Percentiles rank a stretch among this genome's conserved stretches.
Evolutionary conservation across 441 rosid species (phyloP).

Genomic region (Bocquillonia castaneifolia): DNA sequence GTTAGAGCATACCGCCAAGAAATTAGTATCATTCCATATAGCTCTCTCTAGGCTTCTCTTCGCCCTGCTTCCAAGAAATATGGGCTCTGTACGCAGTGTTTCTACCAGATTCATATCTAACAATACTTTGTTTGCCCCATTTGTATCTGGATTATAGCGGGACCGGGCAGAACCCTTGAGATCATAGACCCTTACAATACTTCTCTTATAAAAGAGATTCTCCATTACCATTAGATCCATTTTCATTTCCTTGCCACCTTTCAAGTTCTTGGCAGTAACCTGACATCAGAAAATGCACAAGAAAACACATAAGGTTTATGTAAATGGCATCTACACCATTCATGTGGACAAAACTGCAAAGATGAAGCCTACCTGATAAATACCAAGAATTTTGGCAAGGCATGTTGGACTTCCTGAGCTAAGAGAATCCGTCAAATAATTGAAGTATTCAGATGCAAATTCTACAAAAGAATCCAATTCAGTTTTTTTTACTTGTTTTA

Average conservation of each 20-base stretch:
- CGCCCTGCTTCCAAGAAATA: slow-evolving; percentile 85
- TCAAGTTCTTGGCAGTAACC: slow-evolving; percentile 70
- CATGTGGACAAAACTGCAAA: background rate
- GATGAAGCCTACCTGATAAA: slow-evolving; percentile 69
- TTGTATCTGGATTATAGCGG: slow-evolving; percentile 72
- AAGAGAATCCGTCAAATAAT: slow-evolving; percentile 65
- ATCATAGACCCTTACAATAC: slow-evolving; percentile 64
- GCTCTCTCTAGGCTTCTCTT: slow-evolving; percentile 89
- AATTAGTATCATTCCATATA: slow-evolving; percentile 84
- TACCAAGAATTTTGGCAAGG: slow-evolving; percentile 92
- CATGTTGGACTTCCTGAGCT: slow-evolving; percentile 81
- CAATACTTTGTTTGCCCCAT: slow-evolving; percentile 66
- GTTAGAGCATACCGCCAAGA: slow-evolving; percentile 70
- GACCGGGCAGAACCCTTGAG: slow-evolving; percentile 84
- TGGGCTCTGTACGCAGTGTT: slow-evolving; percentile 71
- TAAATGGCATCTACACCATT: background rate
- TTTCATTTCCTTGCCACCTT: slow-evolving; percentile 83
- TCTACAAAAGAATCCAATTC: slow-evolving; percentile 86
- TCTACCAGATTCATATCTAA: slow-evolving; percentile 82
- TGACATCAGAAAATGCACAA: slow-evolving; percentile 27
- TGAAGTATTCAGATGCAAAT: slow-evolving; percentile 77
- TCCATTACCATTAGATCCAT: slow-evolving; percentile 97
- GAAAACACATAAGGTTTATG: slow-evolving; percentile 11
- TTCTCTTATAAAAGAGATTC: slow-evolving; percentile 81
- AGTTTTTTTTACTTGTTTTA: slow-evolving; percentile 78